Conservation (phyloP, 495 filamentous ascomycete genomes). For the Daldinia childiae region DNA sequence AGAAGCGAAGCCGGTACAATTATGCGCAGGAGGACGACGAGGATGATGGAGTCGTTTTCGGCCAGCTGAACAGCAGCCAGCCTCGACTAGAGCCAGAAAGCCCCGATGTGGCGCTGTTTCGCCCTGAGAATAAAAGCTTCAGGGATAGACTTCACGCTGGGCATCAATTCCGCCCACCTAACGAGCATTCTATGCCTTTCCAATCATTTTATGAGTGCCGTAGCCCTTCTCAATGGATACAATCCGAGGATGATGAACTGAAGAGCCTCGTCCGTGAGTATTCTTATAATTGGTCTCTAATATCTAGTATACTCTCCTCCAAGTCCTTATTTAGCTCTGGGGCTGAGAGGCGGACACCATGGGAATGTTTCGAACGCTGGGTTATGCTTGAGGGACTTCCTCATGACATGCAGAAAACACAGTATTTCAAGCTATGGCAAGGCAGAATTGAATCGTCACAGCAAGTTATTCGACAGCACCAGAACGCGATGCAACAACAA, state of each 20-base stretch:
- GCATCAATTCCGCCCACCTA: constrained; percentile 92
- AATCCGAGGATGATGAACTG: constrained; percentile 87
- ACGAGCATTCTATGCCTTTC: constrained; percentile 86
- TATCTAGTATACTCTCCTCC: constrained; percentile 78
- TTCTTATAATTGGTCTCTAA: constrained; percentile 96
- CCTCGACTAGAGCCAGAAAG: constrained; percentile 70
- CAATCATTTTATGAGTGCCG: constrained; percentile 88
- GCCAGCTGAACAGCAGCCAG: constrained; percentile 51
- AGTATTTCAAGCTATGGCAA: constrained; percentile 89
- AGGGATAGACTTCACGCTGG: constrained; percentile 91
- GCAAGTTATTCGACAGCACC: constrained; percentile 66
- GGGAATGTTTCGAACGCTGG: constrained; percentile 99
- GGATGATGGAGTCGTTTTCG: constrained; percentile 63
- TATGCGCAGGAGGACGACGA: constrained; percentile 75
- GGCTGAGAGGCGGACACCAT: constrained; percentile 90
- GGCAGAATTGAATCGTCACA: constrained; percentile 82
- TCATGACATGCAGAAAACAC: constrained; percentile 89
- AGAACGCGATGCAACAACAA: constrained; percentile 59
- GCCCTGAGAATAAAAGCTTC: constrained; percentile 86
- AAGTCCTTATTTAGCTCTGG: constrained; percentile 80
- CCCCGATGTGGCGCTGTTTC: constrained; percentile 84
- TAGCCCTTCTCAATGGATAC: constrained; percentile 88
- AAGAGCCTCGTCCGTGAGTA: constrained; percentile 87
- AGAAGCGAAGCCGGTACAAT: constrained; percentile 80
- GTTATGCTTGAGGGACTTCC: constrained; percentile 87